Evolutionary conservation across 768 basidiomycete species (phyloP), one percentile per base, ranked within the genome.

Genomic region (Pleurotus pulmonarius): DNA sequence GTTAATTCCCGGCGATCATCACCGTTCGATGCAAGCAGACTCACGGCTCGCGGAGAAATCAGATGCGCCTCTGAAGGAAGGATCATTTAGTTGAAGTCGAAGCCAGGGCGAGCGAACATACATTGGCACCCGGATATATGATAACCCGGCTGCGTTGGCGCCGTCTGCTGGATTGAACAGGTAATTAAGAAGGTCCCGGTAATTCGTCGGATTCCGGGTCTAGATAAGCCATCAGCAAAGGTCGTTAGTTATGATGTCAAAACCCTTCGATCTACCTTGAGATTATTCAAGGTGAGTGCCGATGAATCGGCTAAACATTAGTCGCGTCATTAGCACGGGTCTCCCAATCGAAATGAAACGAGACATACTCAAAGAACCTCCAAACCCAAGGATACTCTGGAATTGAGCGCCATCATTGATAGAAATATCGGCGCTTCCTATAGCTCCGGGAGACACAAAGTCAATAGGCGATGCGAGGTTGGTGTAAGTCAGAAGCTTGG

Each of bases 341-440:
- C 16, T 8, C 11, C 3, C 43, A 44, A 20, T 20, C 20, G 20
- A 20, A 44, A 3, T 24, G 7, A 47, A 40, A 7, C 9, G 5
- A 9, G 47, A 53, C 59, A 53, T 63, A 89, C 89, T 89, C 26
- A 90, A 71, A 0, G 83, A 63, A 5, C 77, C 86, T 0, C 88
- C 88, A 61, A 88, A 87, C 5, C 89, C 88, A 49, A 75, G 76
- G 40, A 91, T 81, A 0, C 73, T 69, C 69, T 90, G 89, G 67
- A 79, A 83, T 20, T 76, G 65, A 3, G 70, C 59, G 2, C 68
- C 69, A 63, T 88, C 87, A 46, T 82, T 67, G n/a, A 91, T 69
- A 38, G 75, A 74, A 52, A 90, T 89, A 64, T 89, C 80, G 0
- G 87, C 87, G 44, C 71, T 73, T 2, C 77, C 85, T 39, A 76